Conservation (phyloP, 129 eudicot genomes). For the Pittosporum tobira region DNA sequence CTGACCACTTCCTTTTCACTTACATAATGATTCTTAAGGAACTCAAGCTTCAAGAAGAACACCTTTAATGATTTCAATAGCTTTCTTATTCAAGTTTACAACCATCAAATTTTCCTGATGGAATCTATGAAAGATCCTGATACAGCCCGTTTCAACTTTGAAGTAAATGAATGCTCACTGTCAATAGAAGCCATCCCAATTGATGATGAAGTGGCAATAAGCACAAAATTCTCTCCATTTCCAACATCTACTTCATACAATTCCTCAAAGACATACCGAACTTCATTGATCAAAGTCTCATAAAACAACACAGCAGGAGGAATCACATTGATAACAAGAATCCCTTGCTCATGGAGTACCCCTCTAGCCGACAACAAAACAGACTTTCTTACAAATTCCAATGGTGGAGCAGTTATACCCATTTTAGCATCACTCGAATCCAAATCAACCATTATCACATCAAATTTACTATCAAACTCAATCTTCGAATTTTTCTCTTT, state of each 20-base stretch:
- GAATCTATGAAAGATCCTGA: slow-evolving; percentile 35
- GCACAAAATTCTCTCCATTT: slow-evolving; percentile 65
- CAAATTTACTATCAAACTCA: slow-evolving; percentile 31
- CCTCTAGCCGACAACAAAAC: slow-evolving; percentile 35
- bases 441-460: slow-evolving; percentile 86
- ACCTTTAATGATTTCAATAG: background rate
- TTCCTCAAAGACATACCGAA: slow-evolving; percentile 46
- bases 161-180: slow-evolving; percentile 18
- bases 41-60: background rate
- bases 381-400: slow-evolving; percentile 42
- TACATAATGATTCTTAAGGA: too few species aligned
- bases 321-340: slow-evolving; percentile 60
- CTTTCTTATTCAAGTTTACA: background rate
- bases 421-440: slow-evolving; percentile 67
- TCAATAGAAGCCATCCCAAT: slow-evolving; percentile 8
- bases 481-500: background rate
- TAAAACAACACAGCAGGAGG: slow-evolving; percentile 32
- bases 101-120: slow-evolving; percentile 34
- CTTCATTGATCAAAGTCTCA: slow-evolving; percentile 29
- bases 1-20: too few species aligned
- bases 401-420: slow-evolving; percentile 63
- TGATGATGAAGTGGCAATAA: slow-evolving; percentile 49
- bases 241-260: slow-evolving; percentile 58
- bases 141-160: slow-evolving; percentile 40
- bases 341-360: slow-evolving; percentile 47